These are phyloP conservation scores for Colletotrichum sansevieriae DNA, from an alignment of 2,329 filamentous ascomycete species.

Conservation along the genomic window DNA sequence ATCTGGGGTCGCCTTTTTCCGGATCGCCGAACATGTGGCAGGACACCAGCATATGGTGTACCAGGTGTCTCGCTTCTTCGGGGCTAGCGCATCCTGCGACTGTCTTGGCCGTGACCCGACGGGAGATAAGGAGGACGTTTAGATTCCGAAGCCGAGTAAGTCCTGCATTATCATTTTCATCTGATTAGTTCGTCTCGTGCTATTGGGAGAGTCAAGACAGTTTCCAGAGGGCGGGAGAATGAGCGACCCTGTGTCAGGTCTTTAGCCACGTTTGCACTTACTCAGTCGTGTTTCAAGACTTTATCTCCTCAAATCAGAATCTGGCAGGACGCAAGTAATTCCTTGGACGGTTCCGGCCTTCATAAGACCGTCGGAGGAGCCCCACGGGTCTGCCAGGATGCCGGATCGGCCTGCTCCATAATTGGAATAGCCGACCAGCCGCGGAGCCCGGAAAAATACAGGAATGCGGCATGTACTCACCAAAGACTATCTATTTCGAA, in stretches of 20 bases:
- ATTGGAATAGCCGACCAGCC: neutral
- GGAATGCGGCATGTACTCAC: neutral
- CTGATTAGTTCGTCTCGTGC: conserved; percentile 12
- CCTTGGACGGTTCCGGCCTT: neutral
- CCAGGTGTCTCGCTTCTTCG: conserved; percentile 30
- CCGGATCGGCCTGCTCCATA: neutral
- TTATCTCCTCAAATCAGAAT: neutral
- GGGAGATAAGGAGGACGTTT: conserved; percentile 35
- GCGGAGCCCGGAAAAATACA: neutral
- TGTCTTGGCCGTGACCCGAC: conserved; percentile 15
- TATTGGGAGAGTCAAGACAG: conserved; percentile 3
- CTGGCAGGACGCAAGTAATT: neutral
- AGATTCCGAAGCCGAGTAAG: neutral
- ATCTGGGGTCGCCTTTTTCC: conserved; percentile 9
- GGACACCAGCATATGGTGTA: conserved; percentile 4
- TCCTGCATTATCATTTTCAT: conserved; percentile 24
- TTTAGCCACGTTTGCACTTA: conserved; percentile 25
- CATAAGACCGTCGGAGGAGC: neutral
- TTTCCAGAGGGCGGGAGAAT: conserved; percentile 19
- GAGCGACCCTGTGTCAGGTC: conserved; percentile 14
- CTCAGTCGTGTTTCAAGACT: neutral
- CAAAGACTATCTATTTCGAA: neutral
- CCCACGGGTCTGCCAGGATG: neutral
- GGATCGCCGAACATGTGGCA: conserved; percentile 34
- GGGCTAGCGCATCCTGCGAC: conserved; percentile 26